These are phyloP conservation scores for Fraxinus cuspidata DNA, from an alignment of 257 asterid species.

Conservation along the genomic window DNA sequence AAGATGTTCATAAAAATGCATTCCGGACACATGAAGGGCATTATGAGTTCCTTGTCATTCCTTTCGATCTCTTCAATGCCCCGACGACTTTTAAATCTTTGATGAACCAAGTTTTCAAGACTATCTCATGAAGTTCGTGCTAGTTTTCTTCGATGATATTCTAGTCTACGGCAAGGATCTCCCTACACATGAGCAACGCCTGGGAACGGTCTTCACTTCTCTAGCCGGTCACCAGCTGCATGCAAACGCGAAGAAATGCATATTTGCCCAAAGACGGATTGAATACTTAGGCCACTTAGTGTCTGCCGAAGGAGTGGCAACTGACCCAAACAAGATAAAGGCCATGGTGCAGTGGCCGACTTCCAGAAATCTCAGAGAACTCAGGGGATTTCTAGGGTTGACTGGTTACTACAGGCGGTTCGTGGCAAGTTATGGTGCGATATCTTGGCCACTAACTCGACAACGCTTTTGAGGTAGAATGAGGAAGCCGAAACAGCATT, in stretches of 20 bases:
- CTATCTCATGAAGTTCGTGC: constrained; percentile 12
- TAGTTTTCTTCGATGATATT: constrained; percentile 20
- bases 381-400: constrained; percentile 21
- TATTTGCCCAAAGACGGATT: background rate
- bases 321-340: background rate
- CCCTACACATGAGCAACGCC: background rate
- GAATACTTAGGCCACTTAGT: constrained; percentile 14
- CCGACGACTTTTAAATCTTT: background rate
- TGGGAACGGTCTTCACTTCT: background rate
- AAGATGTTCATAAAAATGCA: background rate
- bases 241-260: constrained; percentile 13
- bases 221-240: background rate
- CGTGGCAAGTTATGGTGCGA: background rate
- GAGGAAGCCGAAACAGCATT: too few relatives aligned
- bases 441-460: too few relatives aligned
- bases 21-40: background rate
- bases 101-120: background rate
- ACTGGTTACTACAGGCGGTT: constrained; percentile 13
- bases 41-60: constrained; percentile 8
- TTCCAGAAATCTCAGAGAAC: background rate
- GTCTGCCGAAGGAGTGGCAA: background rate
- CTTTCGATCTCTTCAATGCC: constrained; percentile 24
- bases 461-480: too few relatives aligned
- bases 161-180: background rate
- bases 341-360: background rate